Conservation (phyloP, 306 rosid genomes). For the Cicer arietinum region DNA sequence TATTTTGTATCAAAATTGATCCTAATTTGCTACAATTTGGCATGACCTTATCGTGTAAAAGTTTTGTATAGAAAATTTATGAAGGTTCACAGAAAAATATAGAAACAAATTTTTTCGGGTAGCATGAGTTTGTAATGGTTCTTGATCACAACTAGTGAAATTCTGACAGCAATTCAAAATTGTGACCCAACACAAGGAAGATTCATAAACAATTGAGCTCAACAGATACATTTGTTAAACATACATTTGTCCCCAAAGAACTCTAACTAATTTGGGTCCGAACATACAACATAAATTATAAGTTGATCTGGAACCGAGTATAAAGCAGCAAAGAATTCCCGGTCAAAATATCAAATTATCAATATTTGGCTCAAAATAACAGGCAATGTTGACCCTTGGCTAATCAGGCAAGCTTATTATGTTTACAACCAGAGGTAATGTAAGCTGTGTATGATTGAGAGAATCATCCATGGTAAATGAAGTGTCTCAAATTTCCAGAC, state of each 20-base stretch:
- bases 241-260: background rate
- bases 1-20: background rate
- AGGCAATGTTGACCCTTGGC: background rate
- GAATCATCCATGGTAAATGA: slow-evolving; percentile 30
- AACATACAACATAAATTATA: background rate
- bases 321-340: slow-evolving; percentile 6
- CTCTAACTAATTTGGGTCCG: background rate
- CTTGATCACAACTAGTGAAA: background rate
- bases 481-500: background rate
- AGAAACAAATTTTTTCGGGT: too few species aligned
- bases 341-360: background rate
- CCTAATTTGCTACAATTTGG: background rate
- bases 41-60: background rate
- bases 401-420: slow-evolving; percentile 9
- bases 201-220: slow-evolving; percentile 32
- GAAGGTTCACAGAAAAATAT: background rate
- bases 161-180: background rate
- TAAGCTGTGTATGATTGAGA: background rate
- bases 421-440: background rate
- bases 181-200: background rate
- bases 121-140: background rate
- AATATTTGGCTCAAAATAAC: slow-evolving; percentile 17
- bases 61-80: background rate
- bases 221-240: background rate
- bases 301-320: slow-evolving; percentile 20